These are phyloP conservation scores for Schizophyllum commune DNA, from an alignment of 1,284 basidiomycete genomes.

Conservation along the genomic window DNA sequence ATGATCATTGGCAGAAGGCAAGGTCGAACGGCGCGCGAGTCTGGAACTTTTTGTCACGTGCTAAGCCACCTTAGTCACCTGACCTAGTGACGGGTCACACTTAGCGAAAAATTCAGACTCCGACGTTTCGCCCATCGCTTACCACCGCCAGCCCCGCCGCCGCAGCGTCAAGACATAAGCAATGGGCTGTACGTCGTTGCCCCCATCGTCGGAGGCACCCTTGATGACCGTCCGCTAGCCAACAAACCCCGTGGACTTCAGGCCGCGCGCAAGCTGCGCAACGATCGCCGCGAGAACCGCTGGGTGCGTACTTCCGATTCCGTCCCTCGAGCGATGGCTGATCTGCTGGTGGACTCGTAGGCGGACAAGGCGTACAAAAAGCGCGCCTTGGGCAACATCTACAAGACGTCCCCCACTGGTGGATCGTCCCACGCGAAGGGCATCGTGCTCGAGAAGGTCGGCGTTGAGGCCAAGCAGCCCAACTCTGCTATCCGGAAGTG, in stretches of 20 bases:
- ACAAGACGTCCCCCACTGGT: constrained; percentile 99
- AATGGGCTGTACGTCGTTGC: constrained; percentile 71
- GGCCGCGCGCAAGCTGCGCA: constrained; percentile 98
- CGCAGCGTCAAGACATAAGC: constrained; percentile 28
- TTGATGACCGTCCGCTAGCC: constrained; percentile 29
- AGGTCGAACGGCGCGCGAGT: neutral
- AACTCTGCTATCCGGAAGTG: constrained; percentile 99
- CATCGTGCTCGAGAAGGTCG: constrained; percentile 99
- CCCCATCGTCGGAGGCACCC: constrained; percentile 8
- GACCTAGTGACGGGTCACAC: neutral
- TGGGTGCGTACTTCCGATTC: constrained; percentile 59
- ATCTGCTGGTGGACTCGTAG: constrained; percentile 31
- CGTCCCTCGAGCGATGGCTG: constrained; percentile 1
- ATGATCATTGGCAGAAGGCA: neutral
- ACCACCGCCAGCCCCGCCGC: neutral
- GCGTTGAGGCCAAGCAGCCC: constrained; percentile 93
- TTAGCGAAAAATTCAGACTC: neutral
- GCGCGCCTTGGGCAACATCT: constrained; percentile 98
- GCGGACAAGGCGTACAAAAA: constrained; percentile 99
- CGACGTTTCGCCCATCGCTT: neutral
- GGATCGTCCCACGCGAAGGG: constrained; percentile 99
- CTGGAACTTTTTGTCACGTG: neutral
- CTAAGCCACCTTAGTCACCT: neutral
- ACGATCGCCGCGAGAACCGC: constrained; percentile 91
- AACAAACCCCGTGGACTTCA: constrained; percentile 99